Base-by-base conservation (phyloP, 352 stramenopile genomes). In the Pythium phragmiticola region DNA sequence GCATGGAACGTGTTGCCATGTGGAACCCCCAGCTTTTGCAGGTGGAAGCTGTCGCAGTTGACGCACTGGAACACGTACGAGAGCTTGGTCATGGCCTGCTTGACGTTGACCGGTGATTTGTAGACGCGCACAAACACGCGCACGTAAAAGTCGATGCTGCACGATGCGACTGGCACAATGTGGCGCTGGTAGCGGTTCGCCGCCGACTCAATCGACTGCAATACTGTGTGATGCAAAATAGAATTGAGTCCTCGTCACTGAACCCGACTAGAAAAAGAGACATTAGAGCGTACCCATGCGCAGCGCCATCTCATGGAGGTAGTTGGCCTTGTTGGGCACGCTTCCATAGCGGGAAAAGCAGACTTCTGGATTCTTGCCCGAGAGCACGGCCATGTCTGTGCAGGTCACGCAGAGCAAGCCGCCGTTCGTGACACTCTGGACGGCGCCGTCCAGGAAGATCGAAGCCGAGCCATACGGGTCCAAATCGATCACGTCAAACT, bases 121-220 rank as follows among this genome's bases (percentile, higher is more conserved):
- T 96, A 98, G 45, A 99, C 96, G 62, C 98, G 95, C 16, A 99
- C 97, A 80, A 99, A 99, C 43, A 99, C 90, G 51, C 98, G 95
- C 45, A 99, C 86, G 82, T 99, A 99, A 73, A 99, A 99, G 61
- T 99, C 96, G 72, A 99, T 99, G 65, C 96, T 98, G 58, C 99
- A 97, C 39, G 91, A 98, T 23, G 98, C 88, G 21, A 99, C 89
- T 0, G 98, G 98, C 61, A 98, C 89, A 72, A 99, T 99, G 68
- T 97, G 94, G 54, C 96, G 80, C 66, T 96, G 93, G 73, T 99
- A 99, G 43, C 88, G 86, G 64, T 98, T 98, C 1, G 98, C 98
- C 4, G 80, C 81, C 21, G 90, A 87, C 64, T 98, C 96, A 43
- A 99, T 93, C 28, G 92, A 89, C 73, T 99, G 87, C 43, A 99